Base-by-base conservation (phyloP, 768 basidiomycete species). In the Hygrophoropsis aurantiaca region DNA sequence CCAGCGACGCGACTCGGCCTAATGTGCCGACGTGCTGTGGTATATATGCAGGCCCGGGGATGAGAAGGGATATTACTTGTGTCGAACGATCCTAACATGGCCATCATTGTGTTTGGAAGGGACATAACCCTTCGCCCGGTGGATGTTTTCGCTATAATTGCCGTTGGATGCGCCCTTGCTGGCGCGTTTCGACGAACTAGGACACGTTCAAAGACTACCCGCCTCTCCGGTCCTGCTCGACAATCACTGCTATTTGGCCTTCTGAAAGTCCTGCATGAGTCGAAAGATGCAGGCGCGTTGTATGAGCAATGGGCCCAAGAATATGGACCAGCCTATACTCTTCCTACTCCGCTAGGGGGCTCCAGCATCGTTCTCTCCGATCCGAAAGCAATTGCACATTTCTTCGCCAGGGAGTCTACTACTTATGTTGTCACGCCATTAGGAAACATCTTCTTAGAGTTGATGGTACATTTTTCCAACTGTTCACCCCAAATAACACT, bases 321-420 rank as follows among this genome's bases (percentile, higher is more conserved):
- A 35, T 77, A 77, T 40, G 80, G 80, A 3, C 49, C 70, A 2
- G 74, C 70, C 0, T 80, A 58, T 54, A 40, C 54, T 8, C 51
- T 77, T 11, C 72, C 75, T 1, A 58, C 56, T 13, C 54, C 57
- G 0, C 49, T 75, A 10, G 73, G 73, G 1, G 57, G 65, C 2
- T 57, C 50, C 8, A 51, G 58, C 7, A 47, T 77, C 19, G 54
- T 74, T 2, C 55, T 78, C 9, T 61, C 65, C 42, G 75, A 78
- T 46, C 70, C 72, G 3, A 77, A 73, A 55, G 77, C 79, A 1
- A 62, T 74, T 30, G 62, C 68, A 1, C 75, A 80, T 52, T 74
- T 79, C 44, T 77, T 71, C 50, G 60, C 75, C 1, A 69, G 60
- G 47, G 79, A 79, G 46, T 77, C 76, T 0, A 75, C 64, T 36